These are phyloP conservation scores for Penicillium diatomitis DNA, from an alignment of 495 filamentous ascomycete genomes.

Conservation along the genomic window DNA sequence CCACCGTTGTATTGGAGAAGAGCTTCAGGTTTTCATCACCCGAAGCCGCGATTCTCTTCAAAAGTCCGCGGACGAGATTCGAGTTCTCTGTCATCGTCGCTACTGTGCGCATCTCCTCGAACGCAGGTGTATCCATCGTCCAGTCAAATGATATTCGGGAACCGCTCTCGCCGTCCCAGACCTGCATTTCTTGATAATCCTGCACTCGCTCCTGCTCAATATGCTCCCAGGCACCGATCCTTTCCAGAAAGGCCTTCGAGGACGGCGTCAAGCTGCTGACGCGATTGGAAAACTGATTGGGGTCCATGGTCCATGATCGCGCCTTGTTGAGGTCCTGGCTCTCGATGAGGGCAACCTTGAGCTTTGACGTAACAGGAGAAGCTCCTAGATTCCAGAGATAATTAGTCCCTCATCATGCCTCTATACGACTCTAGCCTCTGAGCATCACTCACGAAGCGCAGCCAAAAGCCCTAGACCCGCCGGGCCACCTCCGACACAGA, in stretches of 20 bases:
- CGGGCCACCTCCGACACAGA: constrained; percentile 93
- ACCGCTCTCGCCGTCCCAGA: constrained; percentile 91
- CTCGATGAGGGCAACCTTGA: constrained; percentile 86
- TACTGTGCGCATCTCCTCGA: constrained; percentile 50
- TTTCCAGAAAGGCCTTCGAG: constrained; percentile 59
- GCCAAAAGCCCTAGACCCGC: constrained; percentile 83
- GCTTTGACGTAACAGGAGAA: constrained; percentile 60
- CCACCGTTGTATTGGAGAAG: constrained; percentile 67
- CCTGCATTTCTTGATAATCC: constrained; percentile 83
- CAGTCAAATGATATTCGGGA: constrained; percentile 85
- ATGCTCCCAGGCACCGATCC: constrained; percentile 84
- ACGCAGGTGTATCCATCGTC: constrained; percentile 40
- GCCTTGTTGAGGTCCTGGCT: constrained; percentile 67
- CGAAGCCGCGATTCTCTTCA: constrained; percentile 59
- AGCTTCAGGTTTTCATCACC: constrained; percentile 51
- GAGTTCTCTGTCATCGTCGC: constrained; percentile 96
- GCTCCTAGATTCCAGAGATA: constrained; percentile 34
- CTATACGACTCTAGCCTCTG: background rate
- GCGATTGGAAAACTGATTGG: constrained; percentile 76
- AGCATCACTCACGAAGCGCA: constrained; percentile 60
- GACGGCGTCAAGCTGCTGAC: constrained; percentile 89
- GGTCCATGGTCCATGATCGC: constrained; percentile 53
- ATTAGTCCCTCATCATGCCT: background rate
- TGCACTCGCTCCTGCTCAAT: constrained; percentile 63
- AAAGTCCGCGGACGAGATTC: constrained; percentile 71